Evolutionary conservation across 202 grass and related monocot species (phyloP).

Genomic region (Panicum virgatum): DNA sequence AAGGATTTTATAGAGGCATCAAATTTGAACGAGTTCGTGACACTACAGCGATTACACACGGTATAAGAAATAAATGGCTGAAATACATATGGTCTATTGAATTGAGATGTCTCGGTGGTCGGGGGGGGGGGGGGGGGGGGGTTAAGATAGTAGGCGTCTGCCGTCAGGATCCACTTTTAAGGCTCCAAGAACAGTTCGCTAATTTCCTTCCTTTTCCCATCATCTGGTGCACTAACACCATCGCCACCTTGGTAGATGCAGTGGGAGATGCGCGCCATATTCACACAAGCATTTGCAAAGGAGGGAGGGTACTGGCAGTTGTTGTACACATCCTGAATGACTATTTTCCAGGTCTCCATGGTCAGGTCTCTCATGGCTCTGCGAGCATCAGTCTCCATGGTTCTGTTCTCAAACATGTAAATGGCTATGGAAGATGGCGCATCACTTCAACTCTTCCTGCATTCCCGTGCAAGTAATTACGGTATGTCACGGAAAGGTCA

Average conservation of each 20-base stretch:
- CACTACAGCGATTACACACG: neutral
- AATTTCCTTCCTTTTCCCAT: slow-evolving; percentile 20
- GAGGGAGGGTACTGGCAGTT: neutral
- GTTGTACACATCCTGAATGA: slow-evolving; percentile 28
- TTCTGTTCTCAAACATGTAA: slow-evolving; percentile 41
- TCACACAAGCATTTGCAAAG: slow-evolving; percentile 23
- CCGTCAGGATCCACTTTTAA: too few species aligned
- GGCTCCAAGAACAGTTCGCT: slow-evolving; percentile 37
- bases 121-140: too few species aligned
- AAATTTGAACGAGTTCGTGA: neutral
- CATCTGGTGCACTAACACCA: slow-evolving; percentile 38
- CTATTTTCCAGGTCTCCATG: slow-evolving; percentile 36
- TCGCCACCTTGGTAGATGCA: slow-evolving; percentile 39
- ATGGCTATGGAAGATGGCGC: slow-evolving; percentile 46
- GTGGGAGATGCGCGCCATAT: slow-evolving; percentile 38
- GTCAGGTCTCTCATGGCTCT: slow-evolving; percentile 22
- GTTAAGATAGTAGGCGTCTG: neutral
- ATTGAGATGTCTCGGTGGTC: neutral
- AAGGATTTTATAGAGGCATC: neutral
- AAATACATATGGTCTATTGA: neutral
- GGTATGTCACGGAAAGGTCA: neutral
- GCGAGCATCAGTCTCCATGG: slow-evolving; percentile 13
- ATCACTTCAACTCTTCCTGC: slow-evolving; percentile 41
- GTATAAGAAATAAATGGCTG: neutral
- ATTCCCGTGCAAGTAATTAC: neutral